Percentiles rank a stretch among this genome's conserved stretches.
phyloP scores from a whole-genome alignment of 2,329 filamentous ascomycete genomes.

The Anthostomella pinea region DNA sequence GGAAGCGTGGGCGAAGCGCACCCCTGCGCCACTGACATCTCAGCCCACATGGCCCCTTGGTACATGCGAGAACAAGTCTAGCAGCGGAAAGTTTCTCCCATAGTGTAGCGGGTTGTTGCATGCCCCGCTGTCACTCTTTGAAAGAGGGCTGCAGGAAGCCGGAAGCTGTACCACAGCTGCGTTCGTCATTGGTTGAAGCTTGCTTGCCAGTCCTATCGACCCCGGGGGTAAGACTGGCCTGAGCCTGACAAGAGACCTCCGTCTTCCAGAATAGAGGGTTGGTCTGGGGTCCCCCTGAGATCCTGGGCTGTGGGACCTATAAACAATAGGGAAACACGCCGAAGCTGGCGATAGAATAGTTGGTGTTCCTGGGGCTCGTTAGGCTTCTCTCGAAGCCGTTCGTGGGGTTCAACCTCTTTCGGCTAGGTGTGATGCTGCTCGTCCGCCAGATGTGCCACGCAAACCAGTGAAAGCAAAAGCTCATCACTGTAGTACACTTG shows the following conservation, averaged over 20 bases:
- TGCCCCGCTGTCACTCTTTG: slow-evolving; percentile 29
- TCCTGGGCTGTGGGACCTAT: too few species aligned
- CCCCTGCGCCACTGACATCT: slow-evolving; percentile 10
- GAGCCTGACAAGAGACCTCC: slow-evolving; percentile 5
- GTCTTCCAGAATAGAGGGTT: too few species aligned
- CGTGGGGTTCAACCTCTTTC: slow-evolving; percentile 4
- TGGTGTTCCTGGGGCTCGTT: too few species aligned
- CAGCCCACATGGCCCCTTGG: slow-evolving; percentile 15
- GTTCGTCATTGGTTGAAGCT: slow-evolving; percentile 23
- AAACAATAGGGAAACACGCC: too few species aligned
- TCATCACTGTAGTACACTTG: slow-evolving; percentile 10
- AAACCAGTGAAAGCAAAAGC: slow-evolving; percentile 8
- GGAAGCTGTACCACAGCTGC: slow-evolving; percentile 21
- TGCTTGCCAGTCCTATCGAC: slow-evolving; percentile 17
- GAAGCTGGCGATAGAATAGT: too few species aligned
- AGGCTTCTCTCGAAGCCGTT: too few species aligned
- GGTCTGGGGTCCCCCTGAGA: too few species aligned
- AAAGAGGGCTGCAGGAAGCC: slow-evolving; percentile 26
- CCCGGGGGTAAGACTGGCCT: slow-evolving; percentile 19
- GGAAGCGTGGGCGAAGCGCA: slow-evolving; percentile 5
- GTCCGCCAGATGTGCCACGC: slow-evolving; percentile 8
- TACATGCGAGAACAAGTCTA: slow-evolving; percentile 9
- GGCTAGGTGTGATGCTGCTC: slow-evolving; percentile 4
- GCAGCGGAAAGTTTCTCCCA: slow-evolving; percentile 26
- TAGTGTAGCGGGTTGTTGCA: slow-evolving; percentile 23